Base-by-base conservation (phyloP, 441 rosid genomes). In the Croton laevigatus region DNA sequence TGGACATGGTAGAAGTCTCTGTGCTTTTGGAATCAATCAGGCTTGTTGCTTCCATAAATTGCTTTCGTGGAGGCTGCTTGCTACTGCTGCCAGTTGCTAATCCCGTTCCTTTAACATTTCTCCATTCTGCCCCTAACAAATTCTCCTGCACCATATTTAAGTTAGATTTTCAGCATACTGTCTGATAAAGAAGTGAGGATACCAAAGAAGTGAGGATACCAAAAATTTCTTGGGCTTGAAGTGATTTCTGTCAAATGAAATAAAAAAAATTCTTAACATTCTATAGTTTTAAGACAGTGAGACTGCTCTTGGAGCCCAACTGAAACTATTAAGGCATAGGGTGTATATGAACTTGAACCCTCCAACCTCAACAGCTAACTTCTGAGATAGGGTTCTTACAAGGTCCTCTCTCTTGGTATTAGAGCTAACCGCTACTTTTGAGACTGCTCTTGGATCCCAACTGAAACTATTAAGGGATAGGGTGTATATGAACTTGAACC, bases 21-120 rank as follows among this genome's bases (percentile, higher is more conserved):
- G 83, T 83, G 75, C 84, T 89, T 84, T 84, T 91, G 2, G 96
- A 88, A 80, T 89, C 97, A 20, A 81, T 88, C 71, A 76, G 67
- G 78, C 80, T 93, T 17, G 89, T 78, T 58, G 88, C 69, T 59
- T 88, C 98, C 72, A 77, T 72, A 71, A 81, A 81, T 77, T 86
- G 91, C 78, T 90, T 92, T 74, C 81, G 87, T 10, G 86, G 68
- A 49, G 87, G 78, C 78, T 84, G 91, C 78, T 93, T 85, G 85
- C 86, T 85, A 76, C 90, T 84, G 80, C 95, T 89, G 72, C 89
- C 83, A 81, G 85, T 73, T 61, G 84, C 83, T 55, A 83, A 74
- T 61, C 81, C 88, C 73, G 80, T 88, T 78, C 89, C 98, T 80
- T 87, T 89, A 68, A 82, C 68, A 76, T 80, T 87, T 83, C 91